These are phyloP conservation scores for Mucor plumbeus DNA, from an alignment of 371 early-diverging fungal genomes.

Conservation along the genomic window DNA sequence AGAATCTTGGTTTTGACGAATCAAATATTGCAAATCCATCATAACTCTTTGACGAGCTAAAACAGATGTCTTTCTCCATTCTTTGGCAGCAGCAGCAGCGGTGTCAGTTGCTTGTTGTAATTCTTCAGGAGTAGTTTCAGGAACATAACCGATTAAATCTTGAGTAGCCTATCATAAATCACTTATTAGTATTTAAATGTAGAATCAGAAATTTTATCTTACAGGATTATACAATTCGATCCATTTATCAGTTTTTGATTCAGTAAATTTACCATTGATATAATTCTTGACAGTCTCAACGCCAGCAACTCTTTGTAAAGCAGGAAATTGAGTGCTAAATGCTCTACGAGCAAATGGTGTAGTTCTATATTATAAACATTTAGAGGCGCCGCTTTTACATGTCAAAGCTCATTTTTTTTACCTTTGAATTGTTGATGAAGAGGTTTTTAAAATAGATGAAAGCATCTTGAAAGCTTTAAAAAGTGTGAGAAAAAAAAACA, in stretches of 20 bases:
- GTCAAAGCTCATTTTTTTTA: neutral
- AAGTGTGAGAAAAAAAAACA: constrained; percentile 10
- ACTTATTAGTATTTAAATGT: neutral
- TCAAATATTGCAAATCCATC: constrained; percentile 89
- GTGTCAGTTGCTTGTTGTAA: constrained; percentile 80
- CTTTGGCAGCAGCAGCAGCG: constrained; percentile 83
- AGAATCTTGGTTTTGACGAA: constrained; percentile 82
- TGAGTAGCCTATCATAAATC: constrained; percentile 79
- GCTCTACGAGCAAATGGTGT: constrained; percentile 32
- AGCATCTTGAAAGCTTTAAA: constrained; percentile 9
- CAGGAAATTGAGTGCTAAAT: constrained; percentile 49
- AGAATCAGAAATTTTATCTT: constrained; percentile 23
- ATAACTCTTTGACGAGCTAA: constrained; percentile 89
- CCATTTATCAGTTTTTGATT: constrained; percentile 88
- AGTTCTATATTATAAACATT: constrained; percentile 3
- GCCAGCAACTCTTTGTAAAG: constrained; percentile 43
- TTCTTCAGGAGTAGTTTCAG: constrained; percentile 89
- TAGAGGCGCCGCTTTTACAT: neutral
- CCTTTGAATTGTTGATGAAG: constrained; percentile 24
- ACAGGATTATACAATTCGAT: constrained; percentile 92
- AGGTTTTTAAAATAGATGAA: constrained; percentile 14
- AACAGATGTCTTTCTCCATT: constrained; percentile 88
- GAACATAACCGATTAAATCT: constrained; percentile 88
- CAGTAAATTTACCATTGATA: constrained; percentile 93
- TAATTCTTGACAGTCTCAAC: constrained; percentile 73